phyloP scores from a whole-genome alignment of 2,329 filamentous ascomycete genomes.

The Cordyceps pruinosa region DNA sequence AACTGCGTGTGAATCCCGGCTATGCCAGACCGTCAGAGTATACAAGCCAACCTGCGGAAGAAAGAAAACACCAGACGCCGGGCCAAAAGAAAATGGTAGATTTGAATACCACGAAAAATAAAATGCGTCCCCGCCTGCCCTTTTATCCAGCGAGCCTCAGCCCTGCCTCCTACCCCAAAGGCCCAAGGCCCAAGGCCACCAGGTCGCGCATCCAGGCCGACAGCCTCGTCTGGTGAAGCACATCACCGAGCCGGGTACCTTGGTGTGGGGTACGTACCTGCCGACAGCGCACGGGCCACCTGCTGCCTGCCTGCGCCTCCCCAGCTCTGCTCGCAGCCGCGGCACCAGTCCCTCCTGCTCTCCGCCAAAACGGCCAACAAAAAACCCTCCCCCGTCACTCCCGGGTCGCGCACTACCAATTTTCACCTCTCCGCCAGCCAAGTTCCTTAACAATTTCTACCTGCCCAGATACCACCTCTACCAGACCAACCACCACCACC shows the following conservation, averaged over 20 bases:
- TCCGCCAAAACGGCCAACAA: conserved; percentile 9
- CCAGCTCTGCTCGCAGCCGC: conserved; percentile 7
- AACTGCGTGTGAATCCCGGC: conserved; percentile 17
- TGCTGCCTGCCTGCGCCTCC: conserved; percentile 4
- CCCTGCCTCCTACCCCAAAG: no score
- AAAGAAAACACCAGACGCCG: not conserved
- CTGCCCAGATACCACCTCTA: conserved; percentile 9
- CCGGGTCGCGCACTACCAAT: conserved; percentile 34
- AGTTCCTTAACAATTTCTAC: conserved; percentile 30
- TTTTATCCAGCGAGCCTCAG: not conserved
- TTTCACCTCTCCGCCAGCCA: conserved; percentile 30
- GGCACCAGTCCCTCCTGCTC: not conserved
- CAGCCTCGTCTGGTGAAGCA: not conserved
- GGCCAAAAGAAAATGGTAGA: not conserved
- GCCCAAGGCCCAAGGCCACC: not conserved
- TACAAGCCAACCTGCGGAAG: not conserved
- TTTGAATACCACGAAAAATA: not conserved
- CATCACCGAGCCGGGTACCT: not conserved
- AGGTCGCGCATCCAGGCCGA: not conserved
- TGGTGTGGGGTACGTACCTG: not conserved
- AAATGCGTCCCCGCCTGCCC: not conserved
- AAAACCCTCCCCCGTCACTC: conserved; percentile 17
- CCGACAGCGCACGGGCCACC: conserved; percentile 23
- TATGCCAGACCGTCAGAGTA: conserved; percentile 20
- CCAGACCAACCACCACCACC: not conserved